phyloP scores from a whole-genome alignment of 192 early-diverging fungal genomes.

The Phycomyces blakesleeanus region DNA sequence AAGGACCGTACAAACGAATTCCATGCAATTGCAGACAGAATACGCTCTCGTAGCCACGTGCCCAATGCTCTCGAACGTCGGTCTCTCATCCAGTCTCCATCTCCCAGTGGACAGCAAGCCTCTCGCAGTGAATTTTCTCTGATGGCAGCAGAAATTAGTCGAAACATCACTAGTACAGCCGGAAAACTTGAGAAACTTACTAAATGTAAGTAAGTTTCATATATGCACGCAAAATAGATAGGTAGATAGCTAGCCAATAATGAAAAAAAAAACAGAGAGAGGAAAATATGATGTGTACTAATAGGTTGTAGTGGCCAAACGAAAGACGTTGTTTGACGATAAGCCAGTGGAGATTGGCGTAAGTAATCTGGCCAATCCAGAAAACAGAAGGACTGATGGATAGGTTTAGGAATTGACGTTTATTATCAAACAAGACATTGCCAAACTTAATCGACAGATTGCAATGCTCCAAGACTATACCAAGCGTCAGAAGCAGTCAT shows the following conservation, averaged over 20 bases:
- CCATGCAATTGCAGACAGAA: slow-evolving; percentile 71
- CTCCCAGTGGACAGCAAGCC: slow-evolving; percentile 18
- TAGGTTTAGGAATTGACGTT: slow-evolving; percentile 74
- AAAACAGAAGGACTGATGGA: neutral
- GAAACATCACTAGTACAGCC: slow-evolving; percentile 84
- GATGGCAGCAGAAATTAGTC: slow-evolving; percentile 78
- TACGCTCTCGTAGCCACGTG: slow-evolving; percentile 45
- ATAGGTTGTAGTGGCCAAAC: slow-evolving; percentile 68
- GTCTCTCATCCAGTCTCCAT: slow-evolving; percentile 11
- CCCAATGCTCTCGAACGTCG: slow-evolving; percentile 27
- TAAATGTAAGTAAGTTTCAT: slow-evolving; percentile 42
- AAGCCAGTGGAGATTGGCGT: slow-evolving; percentile 91
- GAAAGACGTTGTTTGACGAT: slow-evolving; percentile 97
- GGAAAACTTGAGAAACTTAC: slow-evolving; percentile 83
- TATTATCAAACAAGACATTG: slow-evolving; percentile 96
- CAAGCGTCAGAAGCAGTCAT: slow-evolving; percentile 45
- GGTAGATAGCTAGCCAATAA: too few relatives aligned
- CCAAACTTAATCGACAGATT: slow-evolving; percentile 91
- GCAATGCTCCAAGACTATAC: slow-evolving; percentile 71
- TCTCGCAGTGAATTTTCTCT: slow-evolving; percentile 71
- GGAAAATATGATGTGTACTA: slow-evolving; percentile 4
- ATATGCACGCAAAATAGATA: neutral
- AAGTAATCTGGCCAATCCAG: slow-evolving; percentile 8
- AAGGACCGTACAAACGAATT: slow-evolving; percentile 88
- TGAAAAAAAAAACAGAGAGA: neutral